phyloP scores from a whole-genome alignment of 1,284 basidiomycete species.

The Apiotrichum sp. region DNA sequence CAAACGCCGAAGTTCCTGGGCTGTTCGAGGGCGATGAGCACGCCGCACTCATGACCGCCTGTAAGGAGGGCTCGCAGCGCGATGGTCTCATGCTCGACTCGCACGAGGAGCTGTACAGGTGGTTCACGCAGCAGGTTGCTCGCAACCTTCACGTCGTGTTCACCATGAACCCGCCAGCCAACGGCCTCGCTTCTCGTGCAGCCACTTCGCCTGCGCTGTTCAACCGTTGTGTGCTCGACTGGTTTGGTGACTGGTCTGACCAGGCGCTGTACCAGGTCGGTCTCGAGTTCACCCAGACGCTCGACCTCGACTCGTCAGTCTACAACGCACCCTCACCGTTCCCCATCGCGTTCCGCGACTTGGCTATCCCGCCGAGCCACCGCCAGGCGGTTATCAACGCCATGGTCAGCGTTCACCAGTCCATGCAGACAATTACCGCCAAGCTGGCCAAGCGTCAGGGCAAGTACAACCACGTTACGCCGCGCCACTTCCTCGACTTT shows the following conservation, averaged over 20 bases:
- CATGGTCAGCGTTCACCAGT: constrained; percentile 86
- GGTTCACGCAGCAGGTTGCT: constrained; percentile 96
- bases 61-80: constrained; percentile 96
- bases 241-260: constrained; percentile 98
- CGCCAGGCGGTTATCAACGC: constrained; percentile 87
- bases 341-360: constrained; percentile 78
- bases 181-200: constrained; percentile 87
- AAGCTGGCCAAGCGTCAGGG: constrained; percentile 86
- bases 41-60: constrained; percentile 92
- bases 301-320: constrained; percentile 78
- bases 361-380: constrained; percentile 63
- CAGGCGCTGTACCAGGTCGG: constrained; percentile 96
- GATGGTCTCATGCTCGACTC: constrained; percentile 98
- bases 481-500: constrained; percentile 96
- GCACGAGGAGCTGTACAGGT: constrained; percentile 90
- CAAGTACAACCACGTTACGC: constrained; percentile 93
- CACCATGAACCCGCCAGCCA: constrained; percentile 98
- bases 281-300: constrained; percentile 83
- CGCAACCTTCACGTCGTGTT: constrained; percentile 96
- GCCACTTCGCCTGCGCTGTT: constrained; percentile 96
- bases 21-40: constrained; percentile 98
- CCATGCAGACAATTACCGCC: constrained; percentile 81
- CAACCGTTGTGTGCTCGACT: constrained; percentile 96
- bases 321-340: constrained; percentile 73
- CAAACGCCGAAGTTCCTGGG: constrained; percentile 99